Conservation (phyloP, 345 rosid species). For the Salix dunnii region DNA sequence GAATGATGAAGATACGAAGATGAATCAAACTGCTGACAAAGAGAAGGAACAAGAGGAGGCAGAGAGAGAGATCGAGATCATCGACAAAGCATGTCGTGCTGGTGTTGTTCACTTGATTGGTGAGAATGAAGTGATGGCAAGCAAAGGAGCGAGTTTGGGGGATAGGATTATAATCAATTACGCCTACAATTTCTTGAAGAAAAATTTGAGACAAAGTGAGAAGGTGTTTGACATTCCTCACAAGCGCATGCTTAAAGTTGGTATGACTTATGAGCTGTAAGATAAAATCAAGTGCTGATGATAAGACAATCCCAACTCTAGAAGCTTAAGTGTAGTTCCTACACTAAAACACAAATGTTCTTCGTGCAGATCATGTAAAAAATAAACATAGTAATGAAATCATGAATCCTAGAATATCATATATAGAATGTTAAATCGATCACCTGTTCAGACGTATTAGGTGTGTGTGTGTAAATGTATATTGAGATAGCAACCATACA, state of each 20-base stretch:
- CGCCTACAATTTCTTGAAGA: slow-evolving; percentile 33
- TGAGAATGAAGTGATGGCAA: slow-evolving; percentile 46
- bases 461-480: too few relatives aligned
- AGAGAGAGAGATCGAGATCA: slow-evolving; percentile 2
- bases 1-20: background rate
- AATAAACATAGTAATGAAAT: too few relatives aligned
- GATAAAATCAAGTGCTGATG: background rate
- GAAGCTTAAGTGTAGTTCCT: too few relatives aligned
- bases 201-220: slow-evolving; percentile 32
- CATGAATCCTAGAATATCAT: too few relatives aligned
- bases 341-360: too few relatives aligned
- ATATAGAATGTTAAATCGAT: too few relatives aligned
- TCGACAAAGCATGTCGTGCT: slow-evolving; percentile 22
- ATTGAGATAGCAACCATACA: too few relatives aligned
- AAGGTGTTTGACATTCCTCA: slow-evolving; percentile 51
- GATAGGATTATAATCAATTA: slow-evolving; percentile 44
- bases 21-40: background rate
- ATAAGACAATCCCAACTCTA: background rate
- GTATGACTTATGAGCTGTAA: slow-evolving; percentile 57
- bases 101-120: slow-evolving; percentile 53
- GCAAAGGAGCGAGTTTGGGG: slow-evolving; percentile 32
- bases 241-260: slow-evolving; percentile 60
- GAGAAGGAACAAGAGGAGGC: slow-evolving; percentile 2
- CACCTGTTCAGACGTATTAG: too few relatives aligned
- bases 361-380: too few relatives aligned